Base-by-base conservation (phyloP, 2,329 filamentous ascomycete species). In the Claviceps citrina region DNA sequence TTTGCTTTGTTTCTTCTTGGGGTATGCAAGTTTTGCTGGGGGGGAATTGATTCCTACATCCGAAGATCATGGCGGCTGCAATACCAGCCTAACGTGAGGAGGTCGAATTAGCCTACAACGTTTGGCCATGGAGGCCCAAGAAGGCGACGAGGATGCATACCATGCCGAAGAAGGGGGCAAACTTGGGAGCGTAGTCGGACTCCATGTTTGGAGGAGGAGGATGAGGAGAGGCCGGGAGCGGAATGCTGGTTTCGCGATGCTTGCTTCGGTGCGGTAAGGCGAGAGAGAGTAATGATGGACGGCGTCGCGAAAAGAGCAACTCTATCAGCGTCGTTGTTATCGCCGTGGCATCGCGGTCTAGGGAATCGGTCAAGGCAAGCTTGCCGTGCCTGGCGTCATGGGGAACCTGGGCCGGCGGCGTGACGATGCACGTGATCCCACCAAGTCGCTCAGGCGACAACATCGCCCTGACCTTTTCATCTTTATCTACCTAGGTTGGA, bases 131-230 rank as follows among this genome's bases (percentile, higher is more conserved):
- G 35, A 26, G 38, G 41, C 35, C 34, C 41, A 31, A 33, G 32
- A 41, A 35, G 39, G 36, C 36, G 38, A 38, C 40, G 24, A 13
- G n/a, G 15, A 32, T 41, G 65, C 78, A 64, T 68, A 86, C 82
- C 81, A 89, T 85, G 68, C 84, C 84, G 59, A 89, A 72, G 68
- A 89, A 91, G 52, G 83, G 83, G 66, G 84, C 84, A 59, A 87
- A 89, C 64, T 82, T 83, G 52, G 84, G 84, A 44, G 79, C 68
- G 46, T 76, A 63, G 49, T 78, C 74, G 36, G 72, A 73, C 50
- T 71, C 63, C 72, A 76, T 76, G 46, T 36, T 63, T 53, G 48
- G 51, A 43, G 39, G n/a, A 8, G 19, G 25, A 24, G 22, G n/a
- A 3, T 9, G n/a, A 7, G 10, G 20, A 16, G 31, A 33, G 6